These are phyloP conservation scores for Geosmithia putterillii DNA, from an alignment of 2,329 filamentous ascomycete species.

Conservation along the genomic window DNA sequence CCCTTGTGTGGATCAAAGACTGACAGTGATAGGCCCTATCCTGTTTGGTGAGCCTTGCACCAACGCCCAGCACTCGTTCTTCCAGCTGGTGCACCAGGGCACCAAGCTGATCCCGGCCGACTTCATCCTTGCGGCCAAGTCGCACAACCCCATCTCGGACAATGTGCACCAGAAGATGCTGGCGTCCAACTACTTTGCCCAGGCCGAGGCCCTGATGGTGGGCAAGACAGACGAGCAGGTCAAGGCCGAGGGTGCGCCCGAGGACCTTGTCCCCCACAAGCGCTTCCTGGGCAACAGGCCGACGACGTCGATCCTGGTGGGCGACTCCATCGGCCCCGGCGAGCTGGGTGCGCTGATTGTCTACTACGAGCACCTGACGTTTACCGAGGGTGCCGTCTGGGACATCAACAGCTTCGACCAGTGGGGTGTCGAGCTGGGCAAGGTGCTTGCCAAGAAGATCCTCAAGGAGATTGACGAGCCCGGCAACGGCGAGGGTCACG, in stretches of 20 bases:
- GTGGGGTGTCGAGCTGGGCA: conserved; percentile 98
- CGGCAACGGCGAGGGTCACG: conserved; percentile 63
- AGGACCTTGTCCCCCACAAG: conserved; percentile 88
- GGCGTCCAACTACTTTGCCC: conserved; percentile 82
- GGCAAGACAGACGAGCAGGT: conserved; percentile 77
- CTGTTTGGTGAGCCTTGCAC: conserved; percentile 97
- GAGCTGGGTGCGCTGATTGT: conserved; percentile 91
- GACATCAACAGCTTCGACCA: conserved; percentile 99
- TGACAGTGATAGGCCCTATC: conserved; percentile 49
- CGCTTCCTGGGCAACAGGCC: conserved; percentile 96
- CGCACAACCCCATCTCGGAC: conserved; percentile 86
- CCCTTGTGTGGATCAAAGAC: not conserved
- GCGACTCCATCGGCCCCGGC: conserved; percentile 84
- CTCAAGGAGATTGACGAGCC: conserved; percentile 70
- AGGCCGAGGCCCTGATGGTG: conserved; percentile 83
- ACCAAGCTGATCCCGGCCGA: conserved; percentile 98
- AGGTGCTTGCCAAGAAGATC: conserved; percentile 89
- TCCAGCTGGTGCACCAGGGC: conserved; percentile 97
- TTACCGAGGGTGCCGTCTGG: conserved; percentile 95
- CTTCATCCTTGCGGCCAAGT: conserved; percentile 93
- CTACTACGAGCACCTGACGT: conserved; percentile 98
- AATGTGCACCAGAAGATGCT: conserved; percentile 97
- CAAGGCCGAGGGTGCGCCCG: conserved; percentile 59
- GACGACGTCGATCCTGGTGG: conserved; percentile 83
- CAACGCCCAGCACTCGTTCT: conserved; percentile 99